Evolutionary conservation across 495 filamentous ascomycete species (phyloP).

Genomic region (Daldinia concentrica): DNA sequence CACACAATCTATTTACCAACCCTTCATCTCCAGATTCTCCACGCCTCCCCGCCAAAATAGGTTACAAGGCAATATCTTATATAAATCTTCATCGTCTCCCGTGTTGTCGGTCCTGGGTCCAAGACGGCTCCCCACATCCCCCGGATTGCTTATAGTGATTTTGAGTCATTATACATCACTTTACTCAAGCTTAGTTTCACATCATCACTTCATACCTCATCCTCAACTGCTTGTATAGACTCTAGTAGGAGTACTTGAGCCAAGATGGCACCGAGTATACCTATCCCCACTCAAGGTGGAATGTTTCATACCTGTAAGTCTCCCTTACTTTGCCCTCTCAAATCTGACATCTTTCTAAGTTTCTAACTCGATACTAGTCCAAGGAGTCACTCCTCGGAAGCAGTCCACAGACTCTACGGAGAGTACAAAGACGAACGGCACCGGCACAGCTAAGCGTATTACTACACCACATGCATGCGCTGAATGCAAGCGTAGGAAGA

Average conservation of each 20-base stretch:
- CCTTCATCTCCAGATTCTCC: slow-evolving; percentile 48
- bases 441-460: slow-evolving; percentile 52
- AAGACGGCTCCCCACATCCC: slow-evolving; percentile 43
- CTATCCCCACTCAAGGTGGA: slow-evolving; percentile 60
- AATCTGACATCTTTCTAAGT: slow-evolving; percentile 6
- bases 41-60: slow-evolving; percentile 44
- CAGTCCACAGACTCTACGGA: slow-evolving; percentile 57
- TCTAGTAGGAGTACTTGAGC: slow-evolving; percentile 19
- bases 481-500: slow-evolving; percentile 68
- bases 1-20: slow-evolving; percentile 45
- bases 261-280: slow-evolving; percentile 60
- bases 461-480: slow-evolving; percentile 68
- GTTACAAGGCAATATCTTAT: slow-evolving; percentile 45
- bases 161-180: slow-evolving; percentile 31
- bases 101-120: slow-evolving; percentile 39
- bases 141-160: slow-evolving; percentile 38
- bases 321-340: not conserved
- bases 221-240: slow-evolving; percentile 18
- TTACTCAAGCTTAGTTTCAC: slow-evolving; percentile 28
- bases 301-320: slow-evolving; percentile 63
- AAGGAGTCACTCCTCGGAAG: slow-evolving; percentile 60
- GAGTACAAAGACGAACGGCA: slow-evolving; percentile 54
- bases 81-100: slow-evolving; percentile 48
- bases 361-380: slow-evolving; percentile 47
- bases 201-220: slow-evolving; percentile 19